Evolutionary conservation across 768 basidiomycete species (phyloP), one percentile per base, ranked within the genome.

Genomic region (Cystobasidium ongulense): DNA sequence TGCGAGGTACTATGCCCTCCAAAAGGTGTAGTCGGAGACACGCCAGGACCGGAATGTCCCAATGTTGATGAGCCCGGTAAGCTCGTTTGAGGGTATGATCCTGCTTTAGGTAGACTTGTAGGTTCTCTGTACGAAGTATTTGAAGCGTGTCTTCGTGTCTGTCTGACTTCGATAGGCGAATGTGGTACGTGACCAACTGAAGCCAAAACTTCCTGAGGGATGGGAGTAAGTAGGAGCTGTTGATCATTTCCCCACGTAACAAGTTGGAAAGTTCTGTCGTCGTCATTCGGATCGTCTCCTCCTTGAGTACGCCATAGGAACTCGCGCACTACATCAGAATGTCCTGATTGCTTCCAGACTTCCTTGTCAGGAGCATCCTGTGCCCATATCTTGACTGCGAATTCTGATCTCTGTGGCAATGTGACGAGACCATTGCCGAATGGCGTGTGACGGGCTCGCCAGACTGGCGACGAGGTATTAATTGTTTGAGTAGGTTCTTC

Each of bases 271-370:
- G 85, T 84, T 0, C 85, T 82, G 41, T 86, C 84, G 46, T 86
- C 86, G 75, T 82, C 77, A 4, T 84, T 85, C 1, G 88, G 86
- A 78, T 84, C 80, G 13, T 81, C 77, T 0, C 83, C 84, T 1
- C 85, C 85, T 66, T 82, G 72, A 0, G 85, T 87, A 74, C 96
- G 84, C 96, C 96, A 99, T 0, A 99, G 93, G 80, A 95, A 99
- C 82, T 99, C 95, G 78, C 95, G 96, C 23, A 98, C 95, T 1
- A 93, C 91, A 76, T 95, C 92, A 0, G 36, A 53, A 81, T 95
- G 92, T 0, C 92, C 93, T 76, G 90, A 95, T 7, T 84, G 82
- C 76, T 90, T 87, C 4, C 91, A 86, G 17, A 67, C 38, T 73
- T 63, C 59, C 15, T 53, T 38, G 25, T 39, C 23, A 64, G 73